Evolutionary conservation across 768 basidiomycete genomes (phyloP).

Genomic region (Coprinopsis strossmayeri): DNA sequence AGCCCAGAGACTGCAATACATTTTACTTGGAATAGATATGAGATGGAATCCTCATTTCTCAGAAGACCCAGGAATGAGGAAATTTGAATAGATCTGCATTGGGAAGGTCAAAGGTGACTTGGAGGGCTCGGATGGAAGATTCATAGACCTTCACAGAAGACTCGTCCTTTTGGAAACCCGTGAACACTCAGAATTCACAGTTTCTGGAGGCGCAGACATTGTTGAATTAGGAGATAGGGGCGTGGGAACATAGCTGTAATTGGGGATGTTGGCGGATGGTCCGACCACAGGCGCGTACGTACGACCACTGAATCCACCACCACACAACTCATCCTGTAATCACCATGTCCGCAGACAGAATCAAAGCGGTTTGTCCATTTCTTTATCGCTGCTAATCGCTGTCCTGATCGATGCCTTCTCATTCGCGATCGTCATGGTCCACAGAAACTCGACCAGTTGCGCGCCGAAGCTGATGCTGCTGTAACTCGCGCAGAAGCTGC

Average conservation of each 20-base stretch:
- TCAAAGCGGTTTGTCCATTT: constrained; percentile 34
- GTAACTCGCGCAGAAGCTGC: constrained; percentile 80
- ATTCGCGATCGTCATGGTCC: neutral
- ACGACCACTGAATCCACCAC: constrained; percentile 12
- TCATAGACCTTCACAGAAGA: too few relatives aligned
- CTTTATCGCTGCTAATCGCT: constrained; percentile 1
- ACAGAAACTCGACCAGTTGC: constrained; percentile 73
- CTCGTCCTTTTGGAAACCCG: too few relatives aligned
- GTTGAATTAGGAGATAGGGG: neutral
- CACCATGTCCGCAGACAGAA: constrained; percentile 41
- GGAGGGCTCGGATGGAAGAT: too few relatives aligned
- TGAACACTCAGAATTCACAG: too few relatives aligned
- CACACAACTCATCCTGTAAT: constrained; percentile 5
- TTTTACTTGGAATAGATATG: too few relatives aligned
- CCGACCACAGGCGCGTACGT: neutral
- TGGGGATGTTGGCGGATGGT: neutral
- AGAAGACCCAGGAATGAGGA: too few relatives aligned
- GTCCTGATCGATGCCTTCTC: neutral
- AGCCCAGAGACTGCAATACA: too few relatives aligned
- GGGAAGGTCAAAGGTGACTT: too few relatives aligned
- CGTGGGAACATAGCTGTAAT: neutral
- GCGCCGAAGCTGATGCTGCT: constrained; percentile 79
- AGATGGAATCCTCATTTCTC: too few relatives aligned
- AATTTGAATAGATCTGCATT: too few relatives aligned
- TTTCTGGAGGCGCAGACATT: neutral